phyloP scores from a whole-genome alignment of 2,329 filamentous ascomycete species.

The Bipolaris sorokiniana region DNA sequence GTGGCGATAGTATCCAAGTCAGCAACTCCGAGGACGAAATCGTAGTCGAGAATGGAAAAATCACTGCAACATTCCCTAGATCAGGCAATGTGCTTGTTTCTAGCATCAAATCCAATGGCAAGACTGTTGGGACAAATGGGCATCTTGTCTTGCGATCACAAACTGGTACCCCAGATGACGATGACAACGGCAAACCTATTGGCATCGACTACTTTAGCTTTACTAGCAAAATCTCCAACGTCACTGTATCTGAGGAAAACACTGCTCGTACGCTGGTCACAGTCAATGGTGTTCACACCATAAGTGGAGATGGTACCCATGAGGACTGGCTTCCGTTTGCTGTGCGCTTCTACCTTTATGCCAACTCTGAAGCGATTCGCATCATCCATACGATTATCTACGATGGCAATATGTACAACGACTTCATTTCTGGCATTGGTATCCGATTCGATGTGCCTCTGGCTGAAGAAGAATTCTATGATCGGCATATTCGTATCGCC shows the following conservation, averaged over 20 bases:
- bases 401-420: conserved; percentile 56
- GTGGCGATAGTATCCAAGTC: conserved; percentile 30
- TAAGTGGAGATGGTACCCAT: conserved; percentile 39
- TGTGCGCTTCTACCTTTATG: conserved; percentile 65
- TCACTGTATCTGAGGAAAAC: conserved; percentile 55
- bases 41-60: conserved; percentile 42
- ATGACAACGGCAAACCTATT: conserved; percentile 44
- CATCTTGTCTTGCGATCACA: conserved; percentile 61
- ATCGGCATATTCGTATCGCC: conserved; percentile 65
- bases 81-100: conserved; percentile 40
- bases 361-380: conserved; percentile 61
- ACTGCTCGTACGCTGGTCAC: conserved; percentile 58
- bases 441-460: conserved; percentile 64
- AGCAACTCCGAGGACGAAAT: conserved; percentile 32
- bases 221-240: conserved; percentile 59
- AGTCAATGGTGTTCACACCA: conserved; percentile 48
- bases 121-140: conserved; percentile 47
- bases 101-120: conserved; percentile 49
- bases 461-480: conserved; percentile 59
- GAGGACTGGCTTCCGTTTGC: conserved; percentile 62
- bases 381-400: conserved; percentile 64
- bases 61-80: conserved; percentile 44
- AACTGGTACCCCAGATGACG: conserved; percentile 52
- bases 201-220: conserved; percentile 55
- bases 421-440: conserved; percentile 63